Conservation (phyloP, 1,284 basidiomycete genomes). For the Ustilago cynodontis region DNA sequence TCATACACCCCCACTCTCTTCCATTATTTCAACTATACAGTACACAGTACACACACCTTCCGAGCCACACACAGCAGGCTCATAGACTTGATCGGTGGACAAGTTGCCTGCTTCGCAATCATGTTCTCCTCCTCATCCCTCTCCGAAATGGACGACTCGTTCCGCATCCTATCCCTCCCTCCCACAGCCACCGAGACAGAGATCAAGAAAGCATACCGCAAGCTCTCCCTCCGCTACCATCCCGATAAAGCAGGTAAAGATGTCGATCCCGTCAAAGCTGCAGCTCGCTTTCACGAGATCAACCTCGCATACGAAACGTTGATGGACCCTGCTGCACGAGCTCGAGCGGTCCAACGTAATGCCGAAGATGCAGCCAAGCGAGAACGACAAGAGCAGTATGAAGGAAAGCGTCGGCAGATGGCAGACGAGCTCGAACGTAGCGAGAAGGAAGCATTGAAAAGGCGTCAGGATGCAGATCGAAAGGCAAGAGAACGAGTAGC, state of each 20-base stretch:
- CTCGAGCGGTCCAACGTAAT: conserved; percentile 84
- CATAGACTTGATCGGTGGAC: background rate
- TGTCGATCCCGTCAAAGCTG: conserved; percentile 71
- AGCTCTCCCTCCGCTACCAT: conserved; percentile 60
- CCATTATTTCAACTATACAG: too few relatives aligned
- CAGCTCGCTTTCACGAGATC: conserved; percentile 86
- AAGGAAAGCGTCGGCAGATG: conserved; percentile 82
- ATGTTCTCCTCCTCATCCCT: conserved; percentile 26
- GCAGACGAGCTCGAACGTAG: conserved; percentile 86
- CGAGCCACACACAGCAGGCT: too few relatives aligned
- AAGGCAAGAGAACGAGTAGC: conserved; percentile 18
- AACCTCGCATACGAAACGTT: conserved; percentile 87
- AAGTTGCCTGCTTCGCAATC: background rate
- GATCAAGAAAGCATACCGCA: conserved; percentile 80
- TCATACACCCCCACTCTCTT: background rate
- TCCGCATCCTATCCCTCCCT: conserved; percentile 75
- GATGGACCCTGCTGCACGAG: conserved; percentile 82
- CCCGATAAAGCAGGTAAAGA: conserved; percentile 65
- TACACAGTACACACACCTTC: too few relatives aligned
- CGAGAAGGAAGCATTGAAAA: conserved; percentile 78
- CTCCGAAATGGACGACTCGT: conserved; percentile 46
- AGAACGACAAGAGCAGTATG: conserved; percentile 80
- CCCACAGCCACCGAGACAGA: conserved; percentile 82
- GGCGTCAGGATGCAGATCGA: conserved; percentile 72
- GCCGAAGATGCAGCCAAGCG: conserved; percentile 79